These are phyloP conservation scores for Lachnellula arida DNA, from an alignment of 2,329 filamentous ascomycete species.

Conservation along the genomic window DNA sequence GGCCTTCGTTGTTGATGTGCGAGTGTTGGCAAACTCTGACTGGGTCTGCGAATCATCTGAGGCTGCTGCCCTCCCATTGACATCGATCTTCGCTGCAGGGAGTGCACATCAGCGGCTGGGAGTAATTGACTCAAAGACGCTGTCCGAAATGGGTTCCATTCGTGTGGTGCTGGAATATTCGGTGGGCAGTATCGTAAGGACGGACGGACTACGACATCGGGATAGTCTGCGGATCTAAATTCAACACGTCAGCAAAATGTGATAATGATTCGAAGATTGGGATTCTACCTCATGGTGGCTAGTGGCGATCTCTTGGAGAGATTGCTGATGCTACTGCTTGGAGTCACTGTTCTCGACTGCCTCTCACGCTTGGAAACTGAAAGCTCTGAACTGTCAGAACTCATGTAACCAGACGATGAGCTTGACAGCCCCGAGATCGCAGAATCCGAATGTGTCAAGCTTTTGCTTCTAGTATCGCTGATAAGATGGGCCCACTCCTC, in stretches of 20 bases:
- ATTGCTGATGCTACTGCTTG: conserved; percentile 27
- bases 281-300: conserved; percentile 23
- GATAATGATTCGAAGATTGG: not conserved
- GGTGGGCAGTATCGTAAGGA: conserved; percentile 22
- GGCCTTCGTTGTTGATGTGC: conserved; percentile 1
- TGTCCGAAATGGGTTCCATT: conserved; percentile 18
- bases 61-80: conserved; percentile 10
- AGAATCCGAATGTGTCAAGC: conserved; percentile 16
- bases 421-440: conserved; percentile 19
- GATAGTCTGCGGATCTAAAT: conserved; percentile 22
- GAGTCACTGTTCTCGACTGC: conserved; percentile 19
- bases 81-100: conserved; percentile 10
- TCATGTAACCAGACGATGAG: conserved; percentile 13
- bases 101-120: conserved; percentile 15
- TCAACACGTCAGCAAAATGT: conserved; percentile 4
- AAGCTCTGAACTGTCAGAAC: conserved; percentile 11
- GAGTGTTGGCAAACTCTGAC: conserved; percentile 9
- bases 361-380: conserved; percentile 6
- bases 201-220: conserved; percentile 20
- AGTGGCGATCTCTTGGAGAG: conserved; percentile 23
- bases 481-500: conserved; percentile 23
- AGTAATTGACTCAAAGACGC: conserved; percentile 17
- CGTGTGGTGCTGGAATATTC: conserved; percentile 19
- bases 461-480: conserved; percentile 5
- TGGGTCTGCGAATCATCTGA: conserved; percentile 8